Evolutionary conservation across 1,139 yeast genomes (phyloP).

Genomic region (Saccharomyces pastorianus): DNA sequence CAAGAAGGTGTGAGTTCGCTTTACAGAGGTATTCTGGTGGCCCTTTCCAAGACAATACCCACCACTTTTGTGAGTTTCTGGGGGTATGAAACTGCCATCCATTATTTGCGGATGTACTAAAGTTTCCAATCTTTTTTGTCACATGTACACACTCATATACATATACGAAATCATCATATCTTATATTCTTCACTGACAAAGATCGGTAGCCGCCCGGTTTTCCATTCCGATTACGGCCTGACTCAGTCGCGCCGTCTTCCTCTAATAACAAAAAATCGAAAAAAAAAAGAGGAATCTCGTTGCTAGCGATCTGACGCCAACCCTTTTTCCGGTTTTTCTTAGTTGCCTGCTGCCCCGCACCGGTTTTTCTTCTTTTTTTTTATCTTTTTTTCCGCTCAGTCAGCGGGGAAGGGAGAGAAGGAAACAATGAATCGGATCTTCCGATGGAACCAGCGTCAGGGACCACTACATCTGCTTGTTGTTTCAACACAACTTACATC

Average conservation of each 20-base stretch:
- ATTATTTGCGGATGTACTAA: slow-evolving; percentile 2
- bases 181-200: neutral
- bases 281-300: neutral
- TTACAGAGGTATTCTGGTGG: slow-evolving; percentile 65
- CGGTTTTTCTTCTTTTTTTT: neutral
- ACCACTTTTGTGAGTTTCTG: slow-evolving; percentile 73
- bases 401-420: neutral
- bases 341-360: slow-evolving; percentile 1
- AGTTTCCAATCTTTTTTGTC: neutral
- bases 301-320: neutral
- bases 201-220: neutral
- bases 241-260: neutral
- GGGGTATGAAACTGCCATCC: slow-evolving; percentile 48
- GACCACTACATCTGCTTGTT: neutral
- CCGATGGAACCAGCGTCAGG: neutral
- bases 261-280: neutral
- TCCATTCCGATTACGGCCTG: neutral
- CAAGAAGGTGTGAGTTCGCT: slow-evolving; percentile 60
- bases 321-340: neutral
- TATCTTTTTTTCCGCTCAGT: neutral
- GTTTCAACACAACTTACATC: neutral
- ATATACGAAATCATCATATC: neutral
- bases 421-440: neutral
- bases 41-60: slow-evolving; percentile 71
- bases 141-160: neutral